phyloP scores from a whole-genome alignment of 169 alveolate genomes.

The Cryptosporidium muris region DNA sequence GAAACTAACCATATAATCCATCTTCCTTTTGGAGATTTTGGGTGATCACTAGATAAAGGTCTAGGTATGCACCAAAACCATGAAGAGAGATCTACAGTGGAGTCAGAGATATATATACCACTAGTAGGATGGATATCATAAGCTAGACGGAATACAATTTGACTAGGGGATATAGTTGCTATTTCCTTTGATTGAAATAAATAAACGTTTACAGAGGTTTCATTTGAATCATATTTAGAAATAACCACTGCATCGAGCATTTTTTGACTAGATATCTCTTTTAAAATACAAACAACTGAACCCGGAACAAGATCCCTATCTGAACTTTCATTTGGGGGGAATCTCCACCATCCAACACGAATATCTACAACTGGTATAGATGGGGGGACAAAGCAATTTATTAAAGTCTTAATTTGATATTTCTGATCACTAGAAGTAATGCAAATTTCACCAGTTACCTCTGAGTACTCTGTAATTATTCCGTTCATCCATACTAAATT shows the following conservation, averaged over 20 bases:
- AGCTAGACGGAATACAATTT: constrained; percentile 2
- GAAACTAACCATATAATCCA: constrained; percentile 55
- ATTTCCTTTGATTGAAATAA: constrained; percentile 8
- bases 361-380: constrained; percentile 46
- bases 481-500: constrained; percentile 29
- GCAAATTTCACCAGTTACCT: constrained; percentile 35
- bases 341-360: constrained; percentile 52
- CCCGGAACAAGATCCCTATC: constrained; percentile 26
- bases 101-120: not conserved
- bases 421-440: constrained; percentile 1
- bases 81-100: constrained; percentile 21
- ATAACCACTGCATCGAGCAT: constrained; percentile 43
- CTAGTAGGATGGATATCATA: constrained; percentile 54
- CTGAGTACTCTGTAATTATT: constrained; percentile 15
- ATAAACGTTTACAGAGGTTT: constrained; percentile 4
- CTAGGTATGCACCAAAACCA: constrained; percentile 71
- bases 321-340: constrained; percentile 9
- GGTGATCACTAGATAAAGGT: constrained; percentile 36
- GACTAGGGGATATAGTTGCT: not conserved
- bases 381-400: constrained; percentile 47
- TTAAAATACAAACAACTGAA: constrained; percentile 17
- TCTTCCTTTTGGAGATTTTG: constrained; percentile 39
- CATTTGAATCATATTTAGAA: not conserved
- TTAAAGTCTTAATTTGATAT: constrained; percentile 5
- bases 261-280: not conserved